phyloP scores from a whole-genome alignment of 2,329 filamentous ascomycete species.

The Chaetomiaceae sp. region DNA sequence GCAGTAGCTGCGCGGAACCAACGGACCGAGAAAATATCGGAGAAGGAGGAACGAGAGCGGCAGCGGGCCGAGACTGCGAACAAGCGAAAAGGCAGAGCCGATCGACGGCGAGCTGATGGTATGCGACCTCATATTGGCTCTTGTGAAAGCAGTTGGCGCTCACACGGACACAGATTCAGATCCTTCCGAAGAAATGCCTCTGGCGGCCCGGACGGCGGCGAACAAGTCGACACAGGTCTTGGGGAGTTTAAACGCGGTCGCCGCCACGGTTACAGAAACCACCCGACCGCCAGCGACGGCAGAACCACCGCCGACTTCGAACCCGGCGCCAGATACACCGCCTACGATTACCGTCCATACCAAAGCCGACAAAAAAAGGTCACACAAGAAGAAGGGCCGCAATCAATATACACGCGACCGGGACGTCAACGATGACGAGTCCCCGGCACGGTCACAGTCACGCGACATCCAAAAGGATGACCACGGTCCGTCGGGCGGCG shows the following conservation, averaged over 20 bases:
- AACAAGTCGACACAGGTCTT: conserved; percentile 30
- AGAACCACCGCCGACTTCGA: conserved; percentile 43
- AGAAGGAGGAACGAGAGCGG: conserved; percentile 70
- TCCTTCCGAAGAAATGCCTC: conserved; percentile 61
- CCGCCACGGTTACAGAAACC: conserved; percentile 22
- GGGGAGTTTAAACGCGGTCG: conserved; percentile 17
- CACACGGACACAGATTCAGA: conserved; percentile 59
- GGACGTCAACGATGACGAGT: conserved; percentile 54
- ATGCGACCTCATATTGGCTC: conserved; percentile 31
- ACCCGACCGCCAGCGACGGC: conserved; percentile 18
- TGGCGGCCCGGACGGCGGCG: conserved; percentile 40
- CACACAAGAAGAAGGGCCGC: conserved; percentile 64
- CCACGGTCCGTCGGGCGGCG: conserved; percentile 29
- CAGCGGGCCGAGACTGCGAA: conserved; percentile 69
- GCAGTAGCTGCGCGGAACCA: conserved; percentile 50
- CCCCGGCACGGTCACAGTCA: conserved; percentile 51
- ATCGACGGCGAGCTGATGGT: conserved; percentile 79
- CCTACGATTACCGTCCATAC: conserved; percentile 44
- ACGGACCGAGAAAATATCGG: conserved; percentile 51
- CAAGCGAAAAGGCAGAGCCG: conserved; percentile 76
- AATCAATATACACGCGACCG: conserved; percentile 81
- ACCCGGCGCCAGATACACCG: conserved; percentile 46
- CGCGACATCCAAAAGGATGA: conserved; percentile 50
- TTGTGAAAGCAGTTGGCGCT: conserved; percentile 34
- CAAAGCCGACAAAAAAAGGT: conserved; percentile 55